Conservation (phyloP, 2,329 filamentous ascomycete species). For the Fusarium gaditjirri region DNA sequence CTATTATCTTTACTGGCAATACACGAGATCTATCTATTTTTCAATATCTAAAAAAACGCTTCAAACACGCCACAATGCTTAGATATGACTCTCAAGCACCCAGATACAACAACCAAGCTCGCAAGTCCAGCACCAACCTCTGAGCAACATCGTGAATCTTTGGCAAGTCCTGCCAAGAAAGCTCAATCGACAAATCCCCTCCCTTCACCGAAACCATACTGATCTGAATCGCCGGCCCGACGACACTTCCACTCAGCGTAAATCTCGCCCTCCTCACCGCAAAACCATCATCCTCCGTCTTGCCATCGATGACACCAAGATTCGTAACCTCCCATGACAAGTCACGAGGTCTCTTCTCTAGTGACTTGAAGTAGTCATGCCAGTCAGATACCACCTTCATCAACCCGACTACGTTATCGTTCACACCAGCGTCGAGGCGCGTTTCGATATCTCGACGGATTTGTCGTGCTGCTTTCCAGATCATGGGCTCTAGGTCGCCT, state of each 20-base stretch:
- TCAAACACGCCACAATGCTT: accelerated
- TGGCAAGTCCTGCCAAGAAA: constrained; percentile 5
- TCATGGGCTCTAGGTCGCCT: not conserved
- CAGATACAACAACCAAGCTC: not conserved
- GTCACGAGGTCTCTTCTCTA: not conserved
- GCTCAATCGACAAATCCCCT: not conserved
- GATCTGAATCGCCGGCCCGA: constrained; percentile 2
- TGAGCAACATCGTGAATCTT: not conserved
- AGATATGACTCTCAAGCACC: not conserved
- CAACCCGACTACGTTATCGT: not conserved
- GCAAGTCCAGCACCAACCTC: not conserved
- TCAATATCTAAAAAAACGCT: too few relatives aligned
- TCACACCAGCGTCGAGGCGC: not conserved
- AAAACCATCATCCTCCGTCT: not conserved
- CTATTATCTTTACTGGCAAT: accelerated
- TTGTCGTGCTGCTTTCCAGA: constrained; percentile 2
- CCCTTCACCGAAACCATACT: not conserved
- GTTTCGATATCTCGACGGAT: not conserved
- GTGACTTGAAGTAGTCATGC: not conserved
- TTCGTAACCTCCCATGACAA: constrained; percentile 9
- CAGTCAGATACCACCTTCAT: constrained; percentile 7
- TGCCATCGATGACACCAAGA: not conserved
- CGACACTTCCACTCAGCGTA: not conserved
- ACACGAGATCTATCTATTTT: not conserved
- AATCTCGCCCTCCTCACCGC: not conserved